Evolutionary conservation across 2,329 filamentous ascomycete species (phyloP).

Genomic region (Fusarium concolor): DNA sequence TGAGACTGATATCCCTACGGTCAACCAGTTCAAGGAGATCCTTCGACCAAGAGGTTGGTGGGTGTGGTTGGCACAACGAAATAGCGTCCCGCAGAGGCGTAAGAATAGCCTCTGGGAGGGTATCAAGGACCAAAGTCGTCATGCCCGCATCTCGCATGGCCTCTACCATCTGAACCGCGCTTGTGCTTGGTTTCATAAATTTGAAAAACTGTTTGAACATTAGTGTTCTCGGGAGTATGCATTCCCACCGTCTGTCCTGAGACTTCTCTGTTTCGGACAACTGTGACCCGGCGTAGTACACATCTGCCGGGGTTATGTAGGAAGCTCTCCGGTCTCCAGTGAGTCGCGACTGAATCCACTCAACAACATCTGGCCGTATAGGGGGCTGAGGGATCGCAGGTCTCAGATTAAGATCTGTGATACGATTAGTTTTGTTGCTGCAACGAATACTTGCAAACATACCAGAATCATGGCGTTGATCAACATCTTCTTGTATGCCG

Average conservation of each 20-base stretch:
- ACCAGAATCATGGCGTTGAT: conserved; percentile 56
- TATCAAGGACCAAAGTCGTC: conserved; percentile 76
- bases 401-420: conserved; percentile 49
- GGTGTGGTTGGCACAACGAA: conserved; percentile 83
- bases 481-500: conserved; percentile 63
- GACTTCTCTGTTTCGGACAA: conserved; percentile 51
- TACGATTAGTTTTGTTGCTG: conserved; percentile 12
- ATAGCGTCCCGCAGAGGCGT: conserved; percentile 86
- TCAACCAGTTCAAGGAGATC: conserved; percentile 80
- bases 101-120: conserved; percentile 85
- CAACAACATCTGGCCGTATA: conserved; percentile 57
- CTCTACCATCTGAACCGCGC: conserved; percentile 75
- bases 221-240: conserved; percentile 73
- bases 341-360: conserved; percentile 65
- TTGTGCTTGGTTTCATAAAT: conserved; percentile 62
- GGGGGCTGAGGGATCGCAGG: conserved; percentile 51
- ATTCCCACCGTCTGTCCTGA: conserved; percentile 57
- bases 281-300: conserved; percentile 57
- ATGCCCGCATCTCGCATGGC: conserved; percentile 78
- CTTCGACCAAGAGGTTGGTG: conserved; percentile 80
- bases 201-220: conserved; percentile 77
- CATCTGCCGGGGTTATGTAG: conserved; percentile 59
- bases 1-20: conserved; percentile 80
- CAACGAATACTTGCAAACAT: conserved; percentile 17
- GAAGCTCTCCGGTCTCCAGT: conserved; percentile 51